phyloP scores from a whole-genome alignment of 148 eudicot genomes.

The Drosera capensis region DNA sequence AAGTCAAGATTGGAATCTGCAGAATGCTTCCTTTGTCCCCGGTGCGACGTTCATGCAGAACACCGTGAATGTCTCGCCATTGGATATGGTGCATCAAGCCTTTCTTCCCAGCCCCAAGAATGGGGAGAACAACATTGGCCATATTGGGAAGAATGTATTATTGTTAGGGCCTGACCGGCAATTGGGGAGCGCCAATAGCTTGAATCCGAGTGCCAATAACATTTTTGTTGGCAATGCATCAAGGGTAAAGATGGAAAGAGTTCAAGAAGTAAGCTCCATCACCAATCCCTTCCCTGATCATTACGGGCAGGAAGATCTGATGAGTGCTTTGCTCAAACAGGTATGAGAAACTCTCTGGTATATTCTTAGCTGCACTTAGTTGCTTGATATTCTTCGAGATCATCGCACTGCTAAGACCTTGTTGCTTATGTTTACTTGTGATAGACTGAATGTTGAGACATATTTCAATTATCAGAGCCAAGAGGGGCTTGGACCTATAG shows the following conservation, averaged over 20 bases:
- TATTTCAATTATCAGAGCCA: too few relatives aligned
- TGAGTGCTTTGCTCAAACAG: constrained; percentile 71
- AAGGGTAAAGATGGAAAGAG: constrained; percentile 48
- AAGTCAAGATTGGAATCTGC: constrained; percentile 49
- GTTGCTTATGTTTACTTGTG: background rate
- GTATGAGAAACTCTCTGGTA: constrained; percentile 12
- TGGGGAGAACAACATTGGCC: constrained; percentile 14
- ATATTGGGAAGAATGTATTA: constrained; percentile 23
- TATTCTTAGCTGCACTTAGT: background rate
- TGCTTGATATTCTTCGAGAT: background rate
- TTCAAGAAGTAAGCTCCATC: constrained; percentile 30
- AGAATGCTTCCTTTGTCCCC: constrained; percentile 23
- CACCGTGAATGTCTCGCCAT: constrained; percentile 31
- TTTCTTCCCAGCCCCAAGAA: constrained; percentile 23
- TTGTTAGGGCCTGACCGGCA: constrained; percentile 23
- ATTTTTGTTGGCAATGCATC: constrained; percentile 18
- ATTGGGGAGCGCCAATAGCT: constrained; percentile 15
- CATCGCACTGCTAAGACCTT: background rate
- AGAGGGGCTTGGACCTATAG: constrained; percentile 31
- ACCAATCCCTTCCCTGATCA: constrained; percentile 28
- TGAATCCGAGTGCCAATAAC: constrained; percentile 21
- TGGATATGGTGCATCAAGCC: constrained; percentile 43
- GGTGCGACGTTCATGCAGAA: constrained; percentile 18
- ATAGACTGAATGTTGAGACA: background rate
- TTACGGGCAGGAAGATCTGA: constrained; percentile 66